Conservation (phyloP, 2,329 filamentous ascomycete genomes). For the Ophiostoma ulmi region DNA sequence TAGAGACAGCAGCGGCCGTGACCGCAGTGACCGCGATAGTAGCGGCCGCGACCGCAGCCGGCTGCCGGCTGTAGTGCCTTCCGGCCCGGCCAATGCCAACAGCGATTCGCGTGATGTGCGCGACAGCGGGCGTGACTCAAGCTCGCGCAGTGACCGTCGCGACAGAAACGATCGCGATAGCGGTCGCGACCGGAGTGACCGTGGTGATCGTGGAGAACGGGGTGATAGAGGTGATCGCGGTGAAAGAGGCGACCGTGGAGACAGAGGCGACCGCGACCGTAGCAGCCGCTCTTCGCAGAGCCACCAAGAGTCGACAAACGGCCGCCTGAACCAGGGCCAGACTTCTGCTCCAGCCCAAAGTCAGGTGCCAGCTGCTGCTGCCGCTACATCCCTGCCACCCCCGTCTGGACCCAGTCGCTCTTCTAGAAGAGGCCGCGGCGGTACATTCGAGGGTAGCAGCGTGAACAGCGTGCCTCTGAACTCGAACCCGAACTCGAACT, state of each 20-base stretch:
- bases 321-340: constrained; percentile 46
- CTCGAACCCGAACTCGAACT: neutral
- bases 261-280: constrained; percentile 17
- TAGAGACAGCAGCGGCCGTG: constrained; percentile 36
- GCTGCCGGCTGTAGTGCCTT: constrained; percentile 19
- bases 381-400: constrained; percentile 33
- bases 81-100: constrained; percentile 10
- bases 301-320: constrained; percentile 58
- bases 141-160: constrained; percentile 34
- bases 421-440: constrained; percentile 35
- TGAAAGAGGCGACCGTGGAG: constrained; percentile 16
- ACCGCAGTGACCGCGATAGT: constrained; percentile 36
- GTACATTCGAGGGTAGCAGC: constrained; percentile 29
- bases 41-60: constrained; percentile 35
- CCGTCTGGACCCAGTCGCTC: constrained; percentile 24
- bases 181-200: constrained; percentile 9
- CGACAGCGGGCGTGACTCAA: neutral
- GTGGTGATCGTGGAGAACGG: constrained; percentile 8
- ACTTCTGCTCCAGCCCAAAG: neutral
- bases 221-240: constrained; percentile 5
- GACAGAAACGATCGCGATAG: neutral
- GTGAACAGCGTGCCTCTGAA: neutral
- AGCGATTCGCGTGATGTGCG: neutral
- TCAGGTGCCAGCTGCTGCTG: constrained; percentile 31
- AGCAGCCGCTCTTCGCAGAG: constrained; percentile 28